Evolutionary conservation across 2,329 filamentous ascomycete species (phyloP), one percentile per base, ranked within the genome.

Genomic region (Paraphoma chrysanthemicola): DNA sequence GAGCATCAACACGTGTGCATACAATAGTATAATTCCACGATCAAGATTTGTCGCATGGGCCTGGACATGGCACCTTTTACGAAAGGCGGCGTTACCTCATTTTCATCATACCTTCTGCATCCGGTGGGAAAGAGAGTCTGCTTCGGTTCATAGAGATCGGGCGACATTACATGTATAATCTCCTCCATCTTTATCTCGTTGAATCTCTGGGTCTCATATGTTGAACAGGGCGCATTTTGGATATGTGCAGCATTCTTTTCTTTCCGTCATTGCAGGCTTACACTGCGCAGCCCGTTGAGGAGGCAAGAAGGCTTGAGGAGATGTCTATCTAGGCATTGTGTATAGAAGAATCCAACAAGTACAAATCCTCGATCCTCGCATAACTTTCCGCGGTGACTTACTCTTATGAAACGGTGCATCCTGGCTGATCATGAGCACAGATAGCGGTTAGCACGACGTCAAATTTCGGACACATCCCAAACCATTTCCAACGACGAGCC

Each of bases 1-100:
- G 61, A 65, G 51, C 54, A 57, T 59, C 63, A 54, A 64, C 66
- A 57, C 57, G 53, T 68, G 68, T 72, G 68, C 62, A 71, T 67
- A 68, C 66, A 62, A 64, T 61, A 70, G 56, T 64, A 54, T 70
- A 70, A 67, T 67, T 62, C 64, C 62, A 61, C 60, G 63, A 64
- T 50, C 52, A 54, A 56, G 49, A 49, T 57, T 54, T 54, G 51
- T 60, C 51, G 57, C 64, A 64, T 64, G 63, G 61, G 61, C 59
- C 56, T 58, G 46, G 54, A 52, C 44, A 60, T 38, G 57, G 52
- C 59, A 57, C 43, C 50, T 30, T 33, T 68, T 54, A 70, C 62
- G 67, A 69, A 62, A 59, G 55, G 52, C 54, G 67, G 66, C 64
- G 65, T 71, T 36, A 39, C 44, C 48, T 39, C 16, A 41, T 48